phyloP scores from a whole-genome alignment of 148 eudicot species.

The Spergularia marina region DNA sequence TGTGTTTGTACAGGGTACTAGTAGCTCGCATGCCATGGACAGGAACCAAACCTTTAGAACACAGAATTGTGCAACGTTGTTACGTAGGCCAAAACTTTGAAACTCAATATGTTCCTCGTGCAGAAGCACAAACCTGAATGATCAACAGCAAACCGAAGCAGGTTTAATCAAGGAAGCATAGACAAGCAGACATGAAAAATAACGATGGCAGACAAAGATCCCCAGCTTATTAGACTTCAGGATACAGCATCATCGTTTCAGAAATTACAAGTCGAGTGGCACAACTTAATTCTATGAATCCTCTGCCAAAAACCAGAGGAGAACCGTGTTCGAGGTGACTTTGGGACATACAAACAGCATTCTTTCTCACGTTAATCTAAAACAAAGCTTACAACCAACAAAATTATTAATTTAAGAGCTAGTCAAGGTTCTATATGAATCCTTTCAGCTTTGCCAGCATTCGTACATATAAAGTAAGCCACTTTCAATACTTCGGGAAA shows the following conservation, averaged over 20 bases:
- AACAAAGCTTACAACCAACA: background rate
- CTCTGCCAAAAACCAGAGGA: too few relatives aligned
- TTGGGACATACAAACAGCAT: background rate
- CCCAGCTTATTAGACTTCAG: background rate
- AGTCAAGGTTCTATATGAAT: background rate
- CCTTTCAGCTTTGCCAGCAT: too few relatives aligned
- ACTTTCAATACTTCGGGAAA: too few relatives aligned
- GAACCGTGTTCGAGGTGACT: background rate
- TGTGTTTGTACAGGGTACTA: too few relatives aligned
- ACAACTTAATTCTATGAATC: background rate
- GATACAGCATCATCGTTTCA: too few relatives aligned
- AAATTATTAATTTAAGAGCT: background rate
- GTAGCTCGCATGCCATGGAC: background rate
- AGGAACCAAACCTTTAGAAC: constrained; percentile 53
- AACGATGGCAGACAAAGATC: background rate
- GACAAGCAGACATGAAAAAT: background rate
- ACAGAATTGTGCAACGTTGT: constrained; percentile 90
- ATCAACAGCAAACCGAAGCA: constrained; percentile 7
- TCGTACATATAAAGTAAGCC: too few relatives aligned
- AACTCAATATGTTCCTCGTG: constrained; percentile 75
- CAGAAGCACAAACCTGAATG: constrained; percentile 61
- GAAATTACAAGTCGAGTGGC: too few relatives aligned
- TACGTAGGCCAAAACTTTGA: constrained; percentile 64
- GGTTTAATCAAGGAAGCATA: background rate
- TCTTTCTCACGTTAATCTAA: background rate